These are phyloP conservation scores for Alternaria conjuncta DNA, from an alignment of 2,329 filamentous ascomycete genomes.

Conservation along the genomic window DNA sequence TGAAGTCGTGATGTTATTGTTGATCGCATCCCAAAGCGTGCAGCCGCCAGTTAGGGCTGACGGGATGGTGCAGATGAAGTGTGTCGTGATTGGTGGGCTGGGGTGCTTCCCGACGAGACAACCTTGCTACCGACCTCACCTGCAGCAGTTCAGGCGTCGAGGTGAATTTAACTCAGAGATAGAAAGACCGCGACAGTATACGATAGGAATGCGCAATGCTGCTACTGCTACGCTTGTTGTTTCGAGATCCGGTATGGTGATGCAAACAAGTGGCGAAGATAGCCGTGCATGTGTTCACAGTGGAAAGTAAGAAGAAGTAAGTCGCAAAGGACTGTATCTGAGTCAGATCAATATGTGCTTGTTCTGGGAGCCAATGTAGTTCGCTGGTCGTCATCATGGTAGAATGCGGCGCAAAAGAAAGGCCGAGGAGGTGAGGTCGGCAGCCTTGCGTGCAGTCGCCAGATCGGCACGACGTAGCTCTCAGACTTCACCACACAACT, in stretches of 20 bases:
- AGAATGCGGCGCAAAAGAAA: conserved; percentile 3
- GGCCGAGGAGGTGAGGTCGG: conserved; percentile 1
- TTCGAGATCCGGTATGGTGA: not conserved
- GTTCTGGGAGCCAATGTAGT: not conserved
- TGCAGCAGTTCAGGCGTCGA: conserved; percentile 10
- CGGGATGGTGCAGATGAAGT: conserved; percentile 15
- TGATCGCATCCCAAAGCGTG: conserved; percentile 22
- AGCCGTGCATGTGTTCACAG: not conserved
- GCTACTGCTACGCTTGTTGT: not conserved
- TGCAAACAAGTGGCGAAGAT: not conserved
- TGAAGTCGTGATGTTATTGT: conserved; percentile 17
- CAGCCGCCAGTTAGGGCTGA: conserved; percentile 20
- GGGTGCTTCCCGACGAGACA: conserved; percentile 18
- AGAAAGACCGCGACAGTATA: not conserved
- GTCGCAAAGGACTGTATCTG: not conserved
- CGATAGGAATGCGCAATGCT: not conserved
- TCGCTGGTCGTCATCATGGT: not conserved
- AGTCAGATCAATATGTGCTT: not conserved
- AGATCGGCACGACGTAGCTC: conserved; percentile 12
- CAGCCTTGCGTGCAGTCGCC: conserved; percentile 5
- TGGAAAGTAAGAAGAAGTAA: not conserved
- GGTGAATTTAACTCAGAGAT: not conserved
- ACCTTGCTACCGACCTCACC: conserved; percentile 29
- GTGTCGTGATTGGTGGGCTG: conserved; percentile 20
- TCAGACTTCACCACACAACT: conserved; percentile 6